These are phyloP conservation scores for Backusella tuberculispora DNA, from an alignment of 192 early-diverging fungal genomes.

Conservation along the genomic window DNA sequence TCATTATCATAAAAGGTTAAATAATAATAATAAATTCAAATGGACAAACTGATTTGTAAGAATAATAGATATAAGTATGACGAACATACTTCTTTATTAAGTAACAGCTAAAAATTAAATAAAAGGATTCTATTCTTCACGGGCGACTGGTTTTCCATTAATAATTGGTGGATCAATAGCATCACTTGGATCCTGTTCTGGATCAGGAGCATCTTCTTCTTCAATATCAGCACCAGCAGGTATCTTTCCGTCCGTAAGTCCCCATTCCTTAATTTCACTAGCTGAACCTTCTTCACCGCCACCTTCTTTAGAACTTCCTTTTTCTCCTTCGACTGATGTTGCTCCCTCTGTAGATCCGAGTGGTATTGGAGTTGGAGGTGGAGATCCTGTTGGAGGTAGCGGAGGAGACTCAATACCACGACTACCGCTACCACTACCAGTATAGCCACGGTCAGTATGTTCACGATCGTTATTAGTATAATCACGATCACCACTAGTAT, in stretches of 20 bases:
- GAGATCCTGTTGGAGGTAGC: neutral
- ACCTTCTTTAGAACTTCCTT: neutral
- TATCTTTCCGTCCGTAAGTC: neutral
- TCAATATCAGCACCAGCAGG: conserved; percentile 8
- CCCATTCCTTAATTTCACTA: neutral
- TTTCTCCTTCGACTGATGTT: neutral
- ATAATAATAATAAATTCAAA: too few relatives aligned
- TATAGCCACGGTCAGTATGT: neutral
- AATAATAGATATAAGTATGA: too few relatives aligned
- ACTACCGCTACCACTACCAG: neutral
- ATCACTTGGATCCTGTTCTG: conserved; percentile 1
- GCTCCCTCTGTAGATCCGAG: neutral
- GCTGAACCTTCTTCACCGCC: neutral
- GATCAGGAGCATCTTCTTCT: conserved; percentile 1
- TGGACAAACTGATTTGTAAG: too few relatives aligned
- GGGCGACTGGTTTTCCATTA: conserved; percentile 5
- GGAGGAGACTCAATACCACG: neutral
- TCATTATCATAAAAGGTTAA: too few relatives aligned
- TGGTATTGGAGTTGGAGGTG: conserved; percentile 1
- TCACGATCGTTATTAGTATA: neutral
- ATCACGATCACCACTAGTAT: neutral
- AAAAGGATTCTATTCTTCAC: neutral
- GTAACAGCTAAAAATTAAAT: too few relatives aligned
- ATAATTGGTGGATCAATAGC: neutral
- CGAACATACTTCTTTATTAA: too few relatives aligned